Percentiles rank a stretch among this genome's conserved stretches.
These are phyloP conservation scores for Aspergillus hiratsukae DNA, from an alignment of 2,329 filamentous ascomycete species.

Conservation along the genomic window DNA sequence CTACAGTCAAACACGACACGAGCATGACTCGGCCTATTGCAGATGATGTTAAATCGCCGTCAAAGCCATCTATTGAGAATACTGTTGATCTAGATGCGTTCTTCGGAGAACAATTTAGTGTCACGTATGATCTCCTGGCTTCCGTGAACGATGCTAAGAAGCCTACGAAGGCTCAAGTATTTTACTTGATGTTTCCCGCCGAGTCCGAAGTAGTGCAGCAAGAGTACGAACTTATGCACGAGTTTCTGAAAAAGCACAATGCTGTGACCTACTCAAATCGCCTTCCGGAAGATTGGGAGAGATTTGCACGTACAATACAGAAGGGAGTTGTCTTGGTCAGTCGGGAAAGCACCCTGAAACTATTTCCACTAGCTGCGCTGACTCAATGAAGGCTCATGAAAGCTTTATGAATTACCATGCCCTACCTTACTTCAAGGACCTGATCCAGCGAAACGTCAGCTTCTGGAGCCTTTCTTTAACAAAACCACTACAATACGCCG, in stretches of 20 bases:
- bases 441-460: conserved; percentile 22
- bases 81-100: conserved; percentile 7
- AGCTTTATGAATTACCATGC: conserved; percentile 27
- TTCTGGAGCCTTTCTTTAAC: conserved; percentile 34
- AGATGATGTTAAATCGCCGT: background rate
- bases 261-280: conserved; percentile 27
- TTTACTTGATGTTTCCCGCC: conserved; percentile 33
- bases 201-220: conserved; percentile 10
- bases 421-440: conserved; percentile 22
- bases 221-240: conserved; percentile 24
- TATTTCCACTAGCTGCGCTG: background rate
- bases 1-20: background rate
- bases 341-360: conserved; percentile 5
- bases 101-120: conserved; percentile 16
- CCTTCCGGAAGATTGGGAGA: conserved; percentile 31
- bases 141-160: conserved; percentile 15
- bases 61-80: background rate
- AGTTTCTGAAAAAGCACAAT: conserved; percentile 22
- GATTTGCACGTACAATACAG: conserved; percentile 25
- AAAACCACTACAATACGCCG: conserved; percentile 20
- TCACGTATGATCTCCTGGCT: conserved; percentile 27
- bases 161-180: conserved; percentile 18
- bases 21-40: background rate
- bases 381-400: conserved; percentile 33
- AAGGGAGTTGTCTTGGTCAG: conserved; percentile 34